Base-by-base conservation (phyloP, 257 asterid genomes). In the Penstemon barbatus region DNA sequence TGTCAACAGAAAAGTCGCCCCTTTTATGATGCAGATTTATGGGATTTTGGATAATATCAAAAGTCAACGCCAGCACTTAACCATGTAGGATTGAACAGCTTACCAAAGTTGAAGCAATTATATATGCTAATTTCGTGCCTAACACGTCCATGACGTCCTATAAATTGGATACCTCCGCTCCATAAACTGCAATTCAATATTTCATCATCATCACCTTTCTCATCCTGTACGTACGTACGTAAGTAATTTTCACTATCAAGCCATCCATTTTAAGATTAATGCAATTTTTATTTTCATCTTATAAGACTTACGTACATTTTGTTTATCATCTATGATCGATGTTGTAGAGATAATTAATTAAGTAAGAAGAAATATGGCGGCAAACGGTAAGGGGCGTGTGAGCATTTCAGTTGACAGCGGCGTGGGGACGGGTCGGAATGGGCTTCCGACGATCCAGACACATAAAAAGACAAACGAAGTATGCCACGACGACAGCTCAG, bases 401-500 rank as follows among this genome's bases (percentile, higher is more conserved):
- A 71, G 67, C 72, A 41, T 62, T 68, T 49, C 5, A 15, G 0
- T 0, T 37, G 78, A 62, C 71, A 65, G 69, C 39, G 70, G 57
- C 13, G 42, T 58, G 60, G 78, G 62, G 7, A 71, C 77, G 4
- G 84, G 87, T n/a, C 64, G 83, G 51, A 72, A 85, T 60, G 91
- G 86, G 25, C 79, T 85, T 76, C 78, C 91, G 52, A 83, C 77
- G 81, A 85, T 85, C 39, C 88, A 82, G 6, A 85, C 91, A 8
- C 65, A 80, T 66, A 83, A 79, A 49, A 66, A 39, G 25, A 73
- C 74, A 0, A 61, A 79, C 18, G 88, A 75, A 5, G 69, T 85
- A n/a, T 83, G 86, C 74, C 84, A 76, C 64, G 89, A 85, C 69
- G 91, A 85, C 74, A 83, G 85, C 53, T 76, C 88, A 65, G 63